Evolutionary conservation across 495 filamentous ascomycete genomes (phyloP).

Genomic region (Neurospora terricola): DNA sequence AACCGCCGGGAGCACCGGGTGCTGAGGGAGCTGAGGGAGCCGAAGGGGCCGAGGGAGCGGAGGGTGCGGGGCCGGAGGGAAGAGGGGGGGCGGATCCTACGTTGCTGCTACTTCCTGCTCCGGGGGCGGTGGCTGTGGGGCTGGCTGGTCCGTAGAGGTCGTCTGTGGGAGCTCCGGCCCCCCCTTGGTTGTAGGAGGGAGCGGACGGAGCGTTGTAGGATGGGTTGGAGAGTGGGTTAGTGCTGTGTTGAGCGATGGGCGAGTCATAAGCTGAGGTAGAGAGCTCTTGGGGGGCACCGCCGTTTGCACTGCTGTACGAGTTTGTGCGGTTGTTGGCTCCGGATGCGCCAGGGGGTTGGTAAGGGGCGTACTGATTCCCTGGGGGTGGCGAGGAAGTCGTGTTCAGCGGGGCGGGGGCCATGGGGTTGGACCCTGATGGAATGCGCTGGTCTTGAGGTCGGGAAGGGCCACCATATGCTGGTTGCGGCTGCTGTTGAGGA

Average conservation of each 20-base stretch:
- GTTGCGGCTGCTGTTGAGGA: conserved; percentile 25
- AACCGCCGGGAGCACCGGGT: not conserved
- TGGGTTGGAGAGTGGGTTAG: conserved; percentile 14
- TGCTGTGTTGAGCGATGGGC: conserved; percentile 51
- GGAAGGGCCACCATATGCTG: conserved; percentile 29
- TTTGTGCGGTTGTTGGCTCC: conserved; percentile 7
- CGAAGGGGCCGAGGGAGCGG: conserved; percentile 10
- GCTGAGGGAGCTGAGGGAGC: not conserved
- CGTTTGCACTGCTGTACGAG: conserved; percentile 59
- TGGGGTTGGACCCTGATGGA: conserved; percentile 29
- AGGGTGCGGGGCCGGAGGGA: conserved; percentile 17
- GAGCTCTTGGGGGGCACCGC: conserved; percentile 66
- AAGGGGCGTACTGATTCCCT: conserved; percentile 28
- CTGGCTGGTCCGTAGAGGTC: conserved; percentile 36
- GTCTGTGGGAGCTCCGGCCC: conserved; percentile 43
- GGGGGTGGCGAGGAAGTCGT: conserved; percentile 34
- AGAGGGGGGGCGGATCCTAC: conserved; percentile 12
- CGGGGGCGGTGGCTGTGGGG: conserved; percentile 18
- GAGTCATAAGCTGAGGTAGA: conserved; percentile 79
- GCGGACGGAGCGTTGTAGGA: conserved; percentile 2
- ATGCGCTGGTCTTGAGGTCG: conserved; percentile 25
- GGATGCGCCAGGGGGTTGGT: conserved; percentile 36
- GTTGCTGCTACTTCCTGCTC: conserved; percentile 4
- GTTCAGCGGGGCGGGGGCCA: conserved; percentile 27
- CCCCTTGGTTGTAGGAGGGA: conserved; percentile 47